Evolutionary conservation across 768 basidiomycete genomes (phyloP).

Genomic region (Pleurotus platypus): DNA sequence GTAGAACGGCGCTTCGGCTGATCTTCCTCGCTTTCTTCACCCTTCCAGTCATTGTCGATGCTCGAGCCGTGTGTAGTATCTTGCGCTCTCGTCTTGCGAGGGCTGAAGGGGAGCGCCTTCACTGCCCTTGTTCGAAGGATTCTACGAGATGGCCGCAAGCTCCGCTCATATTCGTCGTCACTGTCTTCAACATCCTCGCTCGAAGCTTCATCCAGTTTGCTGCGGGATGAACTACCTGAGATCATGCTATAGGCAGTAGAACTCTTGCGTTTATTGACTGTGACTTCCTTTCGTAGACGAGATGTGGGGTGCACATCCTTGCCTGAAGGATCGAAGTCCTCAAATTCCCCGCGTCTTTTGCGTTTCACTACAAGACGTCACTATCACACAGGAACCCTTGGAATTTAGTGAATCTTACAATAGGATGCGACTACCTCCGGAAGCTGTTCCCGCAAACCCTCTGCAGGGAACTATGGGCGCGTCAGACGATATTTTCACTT

Average conservation of each 20-base stretch:
- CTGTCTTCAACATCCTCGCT: conserved; percentile 25
- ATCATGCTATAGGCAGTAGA: conserved; percentile 18
- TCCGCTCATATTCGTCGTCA: conserved; percentile 17
- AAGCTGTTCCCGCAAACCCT: conserved; percentile 32
- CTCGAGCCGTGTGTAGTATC: conserved; percentile 16
- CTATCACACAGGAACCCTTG: neutral
- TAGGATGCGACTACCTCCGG: conserved; percentile 51
- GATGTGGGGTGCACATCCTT: conserved; percentile 56
- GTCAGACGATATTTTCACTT: too few relatives aligned
- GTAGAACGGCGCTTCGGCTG: conserved; percentile 42
- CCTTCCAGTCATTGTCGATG: conserved; percentile 31
- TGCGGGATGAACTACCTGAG: conserved; percentile 16
- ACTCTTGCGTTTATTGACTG: conserved; percentile 22
- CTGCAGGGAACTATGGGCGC: conserved; percentile 37
- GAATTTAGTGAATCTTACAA: conserved; percentile 35
- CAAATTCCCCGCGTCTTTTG: conserved; percentile 47
- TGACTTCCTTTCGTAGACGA: conserved; percentile 40
- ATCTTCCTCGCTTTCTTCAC: conserved; percentile 21
- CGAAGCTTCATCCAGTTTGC: conserved; percentile 37
- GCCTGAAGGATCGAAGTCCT: conserved; percentile 59
- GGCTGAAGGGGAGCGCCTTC: conserved; percentile 61
- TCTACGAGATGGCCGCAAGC: conserved; percentile 8
- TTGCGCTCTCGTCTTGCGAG: conserved; percentile 42
- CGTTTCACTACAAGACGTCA: conserved; percentile 10
- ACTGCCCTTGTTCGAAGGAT: conserved; percentile 13